Conservation (phyloP, 352 stramenopile genomes). For the Plasmopara halstedii region DNA sequence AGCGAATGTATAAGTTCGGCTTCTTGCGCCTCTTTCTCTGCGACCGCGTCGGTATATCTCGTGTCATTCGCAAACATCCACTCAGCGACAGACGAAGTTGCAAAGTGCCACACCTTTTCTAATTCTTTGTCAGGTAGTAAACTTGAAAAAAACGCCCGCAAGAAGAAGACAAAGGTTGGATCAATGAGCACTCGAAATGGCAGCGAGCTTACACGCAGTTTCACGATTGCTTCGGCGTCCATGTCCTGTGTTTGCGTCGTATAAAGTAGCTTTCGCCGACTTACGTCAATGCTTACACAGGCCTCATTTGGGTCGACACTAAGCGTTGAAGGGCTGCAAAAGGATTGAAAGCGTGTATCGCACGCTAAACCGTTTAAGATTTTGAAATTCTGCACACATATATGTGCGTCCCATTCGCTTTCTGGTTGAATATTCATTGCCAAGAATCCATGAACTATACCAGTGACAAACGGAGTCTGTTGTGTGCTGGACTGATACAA, state of each 20-base stretch:
- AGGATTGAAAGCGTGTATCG: conserved; percentile 44
- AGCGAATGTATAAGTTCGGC: conserved; percentile 30
- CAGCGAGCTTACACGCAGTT: conserved; percentile 43
- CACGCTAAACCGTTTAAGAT: conserved; percentile 45
- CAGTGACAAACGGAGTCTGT: conserved; percentile 38
- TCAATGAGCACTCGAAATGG: conserved; percentile 69
- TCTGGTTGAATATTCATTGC: conserved; percentile 53
- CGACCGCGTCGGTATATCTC: conserved; percentile 10
- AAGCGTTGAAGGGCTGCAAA: conserved; percentile 42
- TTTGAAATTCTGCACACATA: conserved; percentile 61
- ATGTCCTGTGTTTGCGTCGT: conserved; percentile 5
- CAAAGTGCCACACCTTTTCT: conserved; percentile 72
- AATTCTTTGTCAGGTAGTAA: conserved; percentile 58
- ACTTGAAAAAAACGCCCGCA: conserved; percentile 68
- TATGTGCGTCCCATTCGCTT: conserved; percentile 54
- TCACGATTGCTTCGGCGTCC: conserved; percentile 18
- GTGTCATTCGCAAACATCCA: conserved; percentile 70
- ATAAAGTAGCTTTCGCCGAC: conserved; percentile 15
- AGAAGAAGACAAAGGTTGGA: conserved; percentile 53
- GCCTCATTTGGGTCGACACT: conserved; percentile 12
- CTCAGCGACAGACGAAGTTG: conserved; percentile 70
- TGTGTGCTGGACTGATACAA: conserved; percentile 43
- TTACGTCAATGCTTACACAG: conserved; percentile 48
- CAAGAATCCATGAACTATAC: conserved; percentile 41
- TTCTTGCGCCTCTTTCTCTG: conserved; percentile 33